Evolutionary conservation across 192 early-diverging fungal species (phyloP).

Genomic region (Pilaira anomala): DNA sequence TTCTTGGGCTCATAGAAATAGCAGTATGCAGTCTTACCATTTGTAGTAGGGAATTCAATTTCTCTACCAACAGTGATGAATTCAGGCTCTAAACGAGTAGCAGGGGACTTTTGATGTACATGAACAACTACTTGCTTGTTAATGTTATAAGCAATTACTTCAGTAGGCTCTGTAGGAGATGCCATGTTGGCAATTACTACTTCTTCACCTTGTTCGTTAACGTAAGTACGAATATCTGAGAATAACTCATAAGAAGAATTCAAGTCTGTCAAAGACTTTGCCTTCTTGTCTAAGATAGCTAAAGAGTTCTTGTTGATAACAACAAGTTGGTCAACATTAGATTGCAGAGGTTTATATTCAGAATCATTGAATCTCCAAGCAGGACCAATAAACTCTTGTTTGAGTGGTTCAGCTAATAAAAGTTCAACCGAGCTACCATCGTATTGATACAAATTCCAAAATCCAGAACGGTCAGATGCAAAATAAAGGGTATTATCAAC

Average conservation of each 20-base stretch:
- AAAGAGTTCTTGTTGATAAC: slow-evolving; percentile 31
- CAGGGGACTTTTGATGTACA: slow-evolving; percentile 1
- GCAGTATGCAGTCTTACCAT: slow-evolving; percentile 42
- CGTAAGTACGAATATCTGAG: slow-evolving; percentile 12
- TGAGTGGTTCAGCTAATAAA: slow-evolving; percentile 43
- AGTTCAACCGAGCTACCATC: slow-evolving; percentile 29
- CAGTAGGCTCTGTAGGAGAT: slow-evolving; percentile 10
- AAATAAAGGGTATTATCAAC: slow-evolving; percentile 58
- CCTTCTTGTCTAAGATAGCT: slow-evolving; percentile 21
- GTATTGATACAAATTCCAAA: slow-evolving; percentile 67
- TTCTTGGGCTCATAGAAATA: slow-evolving; percentile 68
- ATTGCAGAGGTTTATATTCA: slow-evolving; percentile 5
- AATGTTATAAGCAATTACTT: slow-evolving; percentile 18
- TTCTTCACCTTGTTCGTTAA: not conserved
- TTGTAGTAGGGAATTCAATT: slow-evolving; percentile 61
- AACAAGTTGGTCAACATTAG: slow-evolving; percentile 37
- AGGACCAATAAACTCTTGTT: slow-evolving; percentile 64
- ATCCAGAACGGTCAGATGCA: slow-evolving; percentile 64
- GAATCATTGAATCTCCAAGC: slow-evolving; percentile 44
- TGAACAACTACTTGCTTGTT: not conserved
- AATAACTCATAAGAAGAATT: slow-evolving; percentile 9
- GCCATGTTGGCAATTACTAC: slow-evolving; percentile 1
- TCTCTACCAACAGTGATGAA: slow-evolving; percentile 63
- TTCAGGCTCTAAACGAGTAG: slow-evolving; percentile 11
- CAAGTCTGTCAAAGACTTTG: slow-evolving; percentile 24